Evolutionary conservation across 2,329 filamentous ascomycete species (phyloP).

Genomic region (Talaromyces verruculosus): DNA sequence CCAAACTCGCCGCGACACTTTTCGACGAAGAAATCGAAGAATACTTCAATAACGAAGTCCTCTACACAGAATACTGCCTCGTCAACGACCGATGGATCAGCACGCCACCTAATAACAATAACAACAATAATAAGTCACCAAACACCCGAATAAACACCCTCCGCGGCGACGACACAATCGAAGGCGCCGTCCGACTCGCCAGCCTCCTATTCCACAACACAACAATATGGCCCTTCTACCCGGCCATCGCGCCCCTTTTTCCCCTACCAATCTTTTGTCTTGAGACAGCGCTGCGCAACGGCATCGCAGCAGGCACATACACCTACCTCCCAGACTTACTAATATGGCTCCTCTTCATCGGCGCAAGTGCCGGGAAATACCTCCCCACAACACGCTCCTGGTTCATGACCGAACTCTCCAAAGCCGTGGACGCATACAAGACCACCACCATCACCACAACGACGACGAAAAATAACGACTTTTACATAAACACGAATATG

Average conservation of each 20-base stretch:
- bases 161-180: slow-evolving; percentile 38
- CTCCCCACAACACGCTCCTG: slow-evolving; percentile 25
- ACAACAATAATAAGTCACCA: slow-evolving; percentile 20
- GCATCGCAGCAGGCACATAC: slow-evolving; percentile 35
- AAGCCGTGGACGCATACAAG: not conserved
- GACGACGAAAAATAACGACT: slow-evolving; percentile 23
- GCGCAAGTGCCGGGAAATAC: slow-evolving; percentile 30
- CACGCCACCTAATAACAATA: not conserved
- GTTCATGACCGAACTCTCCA: slow-evolving; percentile 33
- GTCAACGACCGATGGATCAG: slow-evolving; percentile 38
- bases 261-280: slow-evolving; percentile 37
- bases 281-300: slow-evolving; percentile 34
- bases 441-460: not conserved
- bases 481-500: not conserved
- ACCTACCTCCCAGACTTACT: slow-evolving; percentile 35
- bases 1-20: slow-evolving; percentile 27
- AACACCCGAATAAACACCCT: slow-evolving; percentile 15
- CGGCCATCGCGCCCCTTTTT: slow-evolving; percentile 36
- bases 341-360: slow-evolving; percentile 41
- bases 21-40: slow-evolving; percentile 39
- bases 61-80: slow-evolving; percentile 40
- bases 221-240: slow-evolving; percentile 43
- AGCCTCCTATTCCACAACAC: slow-evolving; percentile 43
- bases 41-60: slow-evolving; percentile 44
- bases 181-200: slow-evolving; percentile 41